phyloP scores from a whole-genome alignment of 208 protist genomes.

The Leishmania gerbilli region DNA sequence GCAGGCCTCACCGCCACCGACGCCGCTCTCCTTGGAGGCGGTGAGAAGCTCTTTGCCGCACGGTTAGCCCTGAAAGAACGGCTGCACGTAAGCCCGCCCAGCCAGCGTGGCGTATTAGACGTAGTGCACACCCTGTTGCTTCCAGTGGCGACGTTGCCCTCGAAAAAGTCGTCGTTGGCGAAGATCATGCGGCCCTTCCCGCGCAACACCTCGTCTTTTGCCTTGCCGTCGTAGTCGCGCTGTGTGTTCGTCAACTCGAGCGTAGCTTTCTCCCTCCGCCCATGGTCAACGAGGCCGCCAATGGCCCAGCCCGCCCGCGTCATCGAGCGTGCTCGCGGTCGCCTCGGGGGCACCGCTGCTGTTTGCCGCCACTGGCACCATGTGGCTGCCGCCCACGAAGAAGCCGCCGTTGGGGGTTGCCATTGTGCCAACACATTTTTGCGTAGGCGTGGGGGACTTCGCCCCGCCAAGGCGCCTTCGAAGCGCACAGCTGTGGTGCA shows the following conservation, averaged over 20 bases:
- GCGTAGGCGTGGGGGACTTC: constrained; percentile 12
- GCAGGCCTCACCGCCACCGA: no score
- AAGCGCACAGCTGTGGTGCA: constrained; percentile 22
- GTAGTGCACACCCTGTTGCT: constrained; percentile 51
- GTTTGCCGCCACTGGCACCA: constrained; percentile 13
- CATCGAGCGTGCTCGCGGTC: constrained; percentile 25
- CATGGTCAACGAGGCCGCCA: constrained; percentile 34
- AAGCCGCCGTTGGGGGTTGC: constrained; percentile 42
- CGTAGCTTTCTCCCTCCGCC: constrained; percentile 40
- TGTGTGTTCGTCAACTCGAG: constrained; percentile 44
- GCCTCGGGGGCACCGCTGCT: background rate
- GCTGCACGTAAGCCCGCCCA: constrained; percentile 54
- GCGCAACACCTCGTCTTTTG: constrained; percentile 46
- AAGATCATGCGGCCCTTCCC: constrained; percentile 53
- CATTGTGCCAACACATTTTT: constrained; percentile 28
- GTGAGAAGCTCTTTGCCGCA: constrained; percentile 53
- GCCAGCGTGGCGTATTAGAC: constrained; percentile 37
- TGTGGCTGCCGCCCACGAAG: constrained; percentile 29
- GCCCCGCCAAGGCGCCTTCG: constrained; percentile 32
- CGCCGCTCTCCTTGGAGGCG: constrained; percentile 7
- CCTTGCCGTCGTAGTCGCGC: constrained; percentile 54
- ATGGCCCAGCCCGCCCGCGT: constrained; percentile 54
- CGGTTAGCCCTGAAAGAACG: constrained; percentile 58
- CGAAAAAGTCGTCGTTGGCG: constrained; percentile 49
- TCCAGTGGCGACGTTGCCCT: constrained; percentile 47